phyloP scores from a whole-genome alignment of 192 early-diverging fungal species.

The Coemansia erecta region DNA sequence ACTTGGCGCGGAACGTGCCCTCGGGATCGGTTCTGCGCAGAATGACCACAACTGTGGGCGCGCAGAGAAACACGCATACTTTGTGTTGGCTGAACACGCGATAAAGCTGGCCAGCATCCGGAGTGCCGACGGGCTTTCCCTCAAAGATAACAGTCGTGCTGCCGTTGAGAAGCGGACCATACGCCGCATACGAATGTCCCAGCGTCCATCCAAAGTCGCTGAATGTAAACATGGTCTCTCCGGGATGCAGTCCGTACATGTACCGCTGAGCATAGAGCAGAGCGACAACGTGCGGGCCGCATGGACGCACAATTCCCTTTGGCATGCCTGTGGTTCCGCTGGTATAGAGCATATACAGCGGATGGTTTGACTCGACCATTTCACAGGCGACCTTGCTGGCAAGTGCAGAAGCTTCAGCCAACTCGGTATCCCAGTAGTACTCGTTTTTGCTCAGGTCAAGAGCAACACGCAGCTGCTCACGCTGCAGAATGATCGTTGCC shows the following conservation, averaged over 20 bases:
- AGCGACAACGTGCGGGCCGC: constrained; percentile 72
- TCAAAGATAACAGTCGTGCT: constrained; percentile 80
- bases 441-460: constrained; percentile 47
- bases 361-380: constrained; percentile 62
- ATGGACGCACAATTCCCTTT: constrained; percentile 59
- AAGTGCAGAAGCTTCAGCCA: constrained; percentile 45
- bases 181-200: constrained; percentile 80
- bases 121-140: constrained; percentile 80
- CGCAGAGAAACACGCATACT: constrained; percentile 73
- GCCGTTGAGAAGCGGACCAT: constrained; percentile 76
- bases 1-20: constrained; percentile 54
- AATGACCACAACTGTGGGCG: constrained; percentile 84
- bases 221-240: constrained; percentile 77
- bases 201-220: constrained; percentile 89
- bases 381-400: constrained; percentile 55
- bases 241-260: constrained; percentile 69
- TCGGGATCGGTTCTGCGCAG: constrained; percentile 75
- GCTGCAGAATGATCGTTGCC: constrained; percentile 66
- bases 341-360: constrained; percentile 82
- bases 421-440: constrained; percentile 56
- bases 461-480: constrained; percentile 54
- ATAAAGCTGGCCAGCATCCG: constrained; percentile 79
- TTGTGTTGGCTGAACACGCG: constrained; percentile 74
- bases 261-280: constrained; percentile 68
- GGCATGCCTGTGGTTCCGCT: constrained; percentile 76